Percentiles rank a stretch among this genome's conserved stretches.
Evolutionary conservation across 495 filamentous ascomycete species (phyloP).

Genomic region (Penicillium bovifimosum): DNA sequence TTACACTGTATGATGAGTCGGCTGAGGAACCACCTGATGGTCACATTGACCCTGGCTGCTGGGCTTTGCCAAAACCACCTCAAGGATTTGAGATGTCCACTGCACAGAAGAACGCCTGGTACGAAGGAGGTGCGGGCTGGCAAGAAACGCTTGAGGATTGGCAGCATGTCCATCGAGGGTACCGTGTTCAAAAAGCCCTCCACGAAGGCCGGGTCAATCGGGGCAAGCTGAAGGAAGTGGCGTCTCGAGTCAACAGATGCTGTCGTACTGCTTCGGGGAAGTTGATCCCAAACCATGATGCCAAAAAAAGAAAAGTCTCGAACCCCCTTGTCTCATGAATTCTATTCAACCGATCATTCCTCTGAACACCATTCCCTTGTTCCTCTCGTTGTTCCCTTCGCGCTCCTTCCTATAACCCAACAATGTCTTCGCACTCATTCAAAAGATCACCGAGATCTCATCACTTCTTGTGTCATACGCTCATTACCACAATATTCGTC

Average conservation of each 20-base stretch:
- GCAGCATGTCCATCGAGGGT: constrained; percentile 33
- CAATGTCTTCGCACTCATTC: neutral
- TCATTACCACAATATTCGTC: constrained; percentile 10
- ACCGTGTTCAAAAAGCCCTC: constrained; percentile 32
- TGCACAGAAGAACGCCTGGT: constrained; percentile 34
- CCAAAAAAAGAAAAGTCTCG: neutral
- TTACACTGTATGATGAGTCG: constrained; percentile 34
- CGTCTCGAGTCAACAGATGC: constrained; percentile 15
- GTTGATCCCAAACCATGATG: constrained; percentile 1
- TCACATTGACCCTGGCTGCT: constrained; percentile 35
- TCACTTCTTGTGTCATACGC: constrained; percentile 12
- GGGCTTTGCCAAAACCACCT: constrained; percentile 41
- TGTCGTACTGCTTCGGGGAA: constrained; percentile 19
- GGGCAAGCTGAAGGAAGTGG: constrained; percentile 28
- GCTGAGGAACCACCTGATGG: constrained; percentile 39
- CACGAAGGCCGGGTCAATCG: constrained; percentile 36
- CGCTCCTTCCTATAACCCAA: too few relatives aligned
- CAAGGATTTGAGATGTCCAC: constrained; percentile 36
- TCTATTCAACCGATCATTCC: neutral
- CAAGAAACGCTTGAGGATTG: constrained; percentile 41
- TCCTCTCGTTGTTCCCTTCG: neutral
- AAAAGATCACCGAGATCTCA: constrained; percentile 3
- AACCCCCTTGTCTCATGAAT: neutral
- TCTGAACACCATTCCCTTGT: neutral
- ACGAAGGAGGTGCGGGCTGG: constrained; percentile 40